These are phyloP conservation scores for Metschnikowia santaceciliae DNA, from an alignment of 805 yeast genomes.

Conservation along the genomic window DNA sequence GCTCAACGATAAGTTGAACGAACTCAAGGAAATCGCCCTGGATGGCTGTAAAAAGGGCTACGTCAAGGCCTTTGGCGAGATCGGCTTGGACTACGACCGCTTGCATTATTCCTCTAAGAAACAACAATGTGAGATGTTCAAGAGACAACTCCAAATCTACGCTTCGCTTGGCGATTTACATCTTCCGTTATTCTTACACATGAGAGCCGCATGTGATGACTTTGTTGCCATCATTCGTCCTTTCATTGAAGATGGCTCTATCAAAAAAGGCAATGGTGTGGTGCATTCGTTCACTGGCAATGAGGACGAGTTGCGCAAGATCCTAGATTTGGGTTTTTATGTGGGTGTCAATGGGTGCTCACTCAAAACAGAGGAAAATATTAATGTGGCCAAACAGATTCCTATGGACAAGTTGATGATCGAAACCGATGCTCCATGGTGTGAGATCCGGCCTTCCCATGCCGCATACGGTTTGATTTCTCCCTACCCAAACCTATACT, in stretches of 20 bases:
- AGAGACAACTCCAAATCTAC: constrained; percentile 66
- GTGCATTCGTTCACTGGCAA: constrained; percentile 96
- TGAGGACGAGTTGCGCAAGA: constrained; percentile 51
- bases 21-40: constrained; percentile 47
- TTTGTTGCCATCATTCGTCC: constrained; percentile 64
- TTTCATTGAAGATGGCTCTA: constrained; percentile 45
- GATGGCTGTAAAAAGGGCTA: constrained; percentile 46
- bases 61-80: constrained; percentile 88
- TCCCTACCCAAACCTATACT: constrained; percentile 52
- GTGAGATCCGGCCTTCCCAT: constrained; percentile 84
- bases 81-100: constrained; percentile 93
- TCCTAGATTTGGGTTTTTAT: constrained; percentile 58
- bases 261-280: constrained; percentile 58
- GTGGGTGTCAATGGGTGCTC: constrained; percentile 95
- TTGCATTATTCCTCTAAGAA: constrained; percentile 68
- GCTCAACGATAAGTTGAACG: constrained; percentile 41
- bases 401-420: constrained; percentile 71
- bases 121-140: constrained; percentile 65
- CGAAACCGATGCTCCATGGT: constrained; percentile 99
- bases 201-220: constrained; percentile 82
- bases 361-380: constrained; percentile 68
- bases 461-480: constrained; percentile 61
- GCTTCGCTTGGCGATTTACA: constrained; percentile 37
- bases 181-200: constrained; percentile 84
- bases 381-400: constrained; percentile 59